phyloP scores from a whole-genome alignment of 2,329 filamentous ascomycete genomes.

The Fusarium mexicanum region DNA sequence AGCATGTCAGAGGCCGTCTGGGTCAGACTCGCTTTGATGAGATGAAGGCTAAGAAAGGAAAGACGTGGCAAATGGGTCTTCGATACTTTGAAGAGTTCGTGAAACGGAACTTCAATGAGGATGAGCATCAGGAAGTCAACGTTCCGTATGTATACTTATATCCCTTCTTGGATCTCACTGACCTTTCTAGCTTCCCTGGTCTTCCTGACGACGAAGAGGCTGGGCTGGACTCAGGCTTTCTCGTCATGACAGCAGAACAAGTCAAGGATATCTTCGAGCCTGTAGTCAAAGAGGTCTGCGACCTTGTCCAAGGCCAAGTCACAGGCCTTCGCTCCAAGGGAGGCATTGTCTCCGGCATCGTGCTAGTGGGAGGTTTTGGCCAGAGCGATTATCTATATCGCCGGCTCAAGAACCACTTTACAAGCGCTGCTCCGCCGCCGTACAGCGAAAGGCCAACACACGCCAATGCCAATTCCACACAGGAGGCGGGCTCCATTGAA shows the following conservation, averaged over 20 bases:
- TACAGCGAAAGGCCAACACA: constrained; percentile 79
- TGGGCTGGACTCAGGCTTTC: constrained; percentile 78
- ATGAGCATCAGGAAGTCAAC: constrained; percentile 80
- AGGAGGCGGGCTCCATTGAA: constrained; percentile 70
- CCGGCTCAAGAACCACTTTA: constrained; percentile 75
- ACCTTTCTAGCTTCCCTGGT: constrained; percentile 68
- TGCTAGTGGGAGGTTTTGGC: constrained; percentile 83
- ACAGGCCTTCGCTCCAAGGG: constrained; percentile 69
- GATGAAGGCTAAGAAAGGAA: constrained; percentile 81
- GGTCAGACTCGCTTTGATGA: constrained; percentile 74
- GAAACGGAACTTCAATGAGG: constrained; percentile 84
- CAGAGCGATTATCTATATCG: constrained; percentile 81
- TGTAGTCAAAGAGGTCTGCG: constrained; percentile 75
- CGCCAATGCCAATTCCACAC: constrained; percentile 57
- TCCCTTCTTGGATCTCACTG: not conserved
- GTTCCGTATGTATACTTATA: constrained; percentile 65
- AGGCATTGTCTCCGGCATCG: constrained; percentile 75
- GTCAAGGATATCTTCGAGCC: constrained; percentile 81
- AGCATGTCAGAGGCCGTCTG: constrained; percentile 75
- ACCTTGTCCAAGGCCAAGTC: constrained; percentile 74
- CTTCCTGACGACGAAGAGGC: constrained; percentile 79
- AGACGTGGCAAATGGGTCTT: constrained; percentile 82
- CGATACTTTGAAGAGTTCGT: constrained; percentile 87
- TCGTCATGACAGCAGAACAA: constrained; percentile 75
- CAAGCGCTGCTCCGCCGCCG: constrained; percentile 64